phyloP scores from a whole-genome alignment of 768 basidiomycete species.

The Filobasidium floriforme region DNA sequence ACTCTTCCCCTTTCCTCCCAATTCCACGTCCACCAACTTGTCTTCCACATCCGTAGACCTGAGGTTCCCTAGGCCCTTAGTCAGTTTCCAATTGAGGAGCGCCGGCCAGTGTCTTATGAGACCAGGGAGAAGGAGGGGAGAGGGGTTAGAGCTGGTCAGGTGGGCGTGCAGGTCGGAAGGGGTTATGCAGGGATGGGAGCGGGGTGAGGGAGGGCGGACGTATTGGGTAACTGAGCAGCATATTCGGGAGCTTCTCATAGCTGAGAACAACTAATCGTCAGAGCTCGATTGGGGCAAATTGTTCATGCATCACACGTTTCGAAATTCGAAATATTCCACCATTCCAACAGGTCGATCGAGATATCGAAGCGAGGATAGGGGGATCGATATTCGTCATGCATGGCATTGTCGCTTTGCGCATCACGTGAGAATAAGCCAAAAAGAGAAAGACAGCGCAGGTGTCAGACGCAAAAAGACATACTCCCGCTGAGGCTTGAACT shows the following conservation, averaged over 20 bases:
- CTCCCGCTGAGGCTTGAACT: too few species aligned
- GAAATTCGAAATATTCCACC: too few species aligned
- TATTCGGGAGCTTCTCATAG: background rate
- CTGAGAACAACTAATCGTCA: too few species aligned
- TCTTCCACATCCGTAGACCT: conserved; percentile 15
- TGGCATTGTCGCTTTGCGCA: too few species aligned
- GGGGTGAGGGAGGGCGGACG: background rate
- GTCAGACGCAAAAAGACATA: too few species aligned
- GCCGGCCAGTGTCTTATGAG: conserved; percentile 12
- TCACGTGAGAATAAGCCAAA: too few species aligned
- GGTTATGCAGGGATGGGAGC: background rate
- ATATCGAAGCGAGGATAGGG: too few species aligned
- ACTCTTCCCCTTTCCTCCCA: conserved; percentile 33
- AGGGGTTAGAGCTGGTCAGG: conserved; percentile 1
- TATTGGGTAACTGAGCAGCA: background rate
- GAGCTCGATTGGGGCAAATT: too few species aligned
- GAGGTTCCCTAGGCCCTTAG: background rate
- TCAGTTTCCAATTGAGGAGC: background rate
- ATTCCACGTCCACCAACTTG: conserved; percentile 35
- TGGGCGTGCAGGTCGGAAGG: conserved; percentile 5
- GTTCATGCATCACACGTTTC: too few species aligned
- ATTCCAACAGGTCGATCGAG: too few species aligned
- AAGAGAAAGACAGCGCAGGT: too few species aligned
- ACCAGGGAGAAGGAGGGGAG: background rate
- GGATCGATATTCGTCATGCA: too few species aligned